Evolutionary conservation across 371 early-diverging fungal genomes (phyloP).

Genomic region (Choanephora cucurbitarum): DNA sequence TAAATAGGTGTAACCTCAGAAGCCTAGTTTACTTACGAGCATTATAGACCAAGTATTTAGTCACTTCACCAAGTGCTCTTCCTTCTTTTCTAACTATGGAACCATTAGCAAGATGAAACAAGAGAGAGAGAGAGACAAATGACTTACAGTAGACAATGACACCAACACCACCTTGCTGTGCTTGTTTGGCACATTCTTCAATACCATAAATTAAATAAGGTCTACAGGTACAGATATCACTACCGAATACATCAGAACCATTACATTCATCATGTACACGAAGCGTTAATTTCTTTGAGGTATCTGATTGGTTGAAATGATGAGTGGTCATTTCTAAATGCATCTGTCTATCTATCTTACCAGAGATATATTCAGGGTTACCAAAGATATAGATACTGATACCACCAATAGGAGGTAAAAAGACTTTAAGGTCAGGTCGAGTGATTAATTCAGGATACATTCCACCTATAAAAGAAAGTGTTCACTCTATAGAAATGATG

Average conservation of each 20-base stretch:
- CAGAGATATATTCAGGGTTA: conserved; percentile 73
- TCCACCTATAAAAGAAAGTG: conserved; percentile 51
- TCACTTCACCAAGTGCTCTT: conserved; percentile 94
- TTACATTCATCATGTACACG: conserved; percentile 95
- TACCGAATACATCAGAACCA: conserved; percentile 94
- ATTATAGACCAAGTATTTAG: conserved; percentile 96
- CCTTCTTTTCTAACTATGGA: conserved; percentile 87
- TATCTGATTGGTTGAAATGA: conserved; percentile 49
- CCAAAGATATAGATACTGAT: conserved; percentile 95
- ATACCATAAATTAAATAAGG: conserved; percentile 95
- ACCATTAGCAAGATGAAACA: background rate
- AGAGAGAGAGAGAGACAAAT: conserved; percentile 4
- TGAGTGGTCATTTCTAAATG: background rate
- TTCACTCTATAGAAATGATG: background rate
- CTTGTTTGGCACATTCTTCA: conserved; percentile 86
- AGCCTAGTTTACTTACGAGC: conserved; percentile 66
- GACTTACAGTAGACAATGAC: conserved; percentile 85
- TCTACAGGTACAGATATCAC: conserved; percentile 92
- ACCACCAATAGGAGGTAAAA: conserved; percentile 94
- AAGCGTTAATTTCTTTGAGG: conserved; percentile 81
- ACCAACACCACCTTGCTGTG: conserved; percentile 93
- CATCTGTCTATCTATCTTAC: conserved; percentile 20
- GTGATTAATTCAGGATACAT: conserved; percentile 97
- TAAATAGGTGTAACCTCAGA: background rate
- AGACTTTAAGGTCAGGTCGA: conserved; percentile 92